Conservation (phyloP, 2,329 filamentous ascomycete species). For the Xylariaceae sp. region DNA sequence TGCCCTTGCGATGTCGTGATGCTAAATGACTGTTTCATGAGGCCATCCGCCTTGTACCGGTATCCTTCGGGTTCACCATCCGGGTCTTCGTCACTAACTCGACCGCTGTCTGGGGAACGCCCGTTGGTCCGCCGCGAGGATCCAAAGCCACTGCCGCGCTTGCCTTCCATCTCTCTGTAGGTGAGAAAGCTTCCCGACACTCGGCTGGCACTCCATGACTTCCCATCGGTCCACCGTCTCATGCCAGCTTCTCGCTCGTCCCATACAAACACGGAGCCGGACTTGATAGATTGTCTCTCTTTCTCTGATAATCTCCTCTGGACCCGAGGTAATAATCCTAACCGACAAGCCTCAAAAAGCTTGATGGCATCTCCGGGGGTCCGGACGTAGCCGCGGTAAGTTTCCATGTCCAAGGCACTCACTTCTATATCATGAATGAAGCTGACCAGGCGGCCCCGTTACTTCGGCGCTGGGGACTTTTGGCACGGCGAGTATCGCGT, state of each 20-base stretch:
- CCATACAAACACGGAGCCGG: conserved; percentile 99
- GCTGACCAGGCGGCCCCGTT: too few species aligned
- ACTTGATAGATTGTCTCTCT: conserved; percentile 91
- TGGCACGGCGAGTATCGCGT: too few species aligned
- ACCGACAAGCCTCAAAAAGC: conserved; percentile 92
- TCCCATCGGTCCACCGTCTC: conserved; percentile 97
- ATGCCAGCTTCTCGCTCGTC: conserved; percentile 97
- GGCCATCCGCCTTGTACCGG: conserved; percentile 88
- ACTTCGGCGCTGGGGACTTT: too few species aligned
- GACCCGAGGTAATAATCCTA: conserved; percentile 84
- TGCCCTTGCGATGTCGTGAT: conserved; percentile 87
- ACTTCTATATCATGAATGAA: too few species aligned
- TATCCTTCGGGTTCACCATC: conserved; percentile 86
- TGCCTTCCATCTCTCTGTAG: conserved; percentile 98
- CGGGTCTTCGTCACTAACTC: conserved; percentile 79
- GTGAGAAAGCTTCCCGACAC: conserved; percentile 97
- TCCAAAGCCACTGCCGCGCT: conserved; percentile 76
- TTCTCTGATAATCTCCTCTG: conserved; percentile 93
- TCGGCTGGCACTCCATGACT: conserved; percentile 97
- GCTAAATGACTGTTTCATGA: conserved; percentile 99
- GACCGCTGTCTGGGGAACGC: conserved; percentile 79
- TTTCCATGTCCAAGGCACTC: conserved; percentile 67
- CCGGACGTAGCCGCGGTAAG: conserved; percentile 90
- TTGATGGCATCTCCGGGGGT: conserved; percentile 97
- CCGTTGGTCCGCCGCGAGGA: conserved; percentile 54